Evolutionary conservation across 2,329 filamentous ascomycete species (phyloP).

Genomic region (Aspergillus costaricaensis): DNA sequence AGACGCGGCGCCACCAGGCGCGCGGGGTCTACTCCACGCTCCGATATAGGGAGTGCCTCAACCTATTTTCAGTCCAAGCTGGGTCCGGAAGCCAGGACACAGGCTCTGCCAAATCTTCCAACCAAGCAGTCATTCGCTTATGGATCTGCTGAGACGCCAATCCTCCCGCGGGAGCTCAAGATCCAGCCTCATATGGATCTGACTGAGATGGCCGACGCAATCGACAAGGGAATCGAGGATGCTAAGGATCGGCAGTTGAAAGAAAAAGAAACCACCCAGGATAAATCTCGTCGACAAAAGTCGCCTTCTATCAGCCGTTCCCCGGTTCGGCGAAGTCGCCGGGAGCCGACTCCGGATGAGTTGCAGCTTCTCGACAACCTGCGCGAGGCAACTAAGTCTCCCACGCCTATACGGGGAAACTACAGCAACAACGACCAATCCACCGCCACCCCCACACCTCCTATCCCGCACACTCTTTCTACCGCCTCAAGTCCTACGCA

Average conservation of each 20-base stretch:
- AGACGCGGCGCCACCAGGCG: constrained; percentile 26
- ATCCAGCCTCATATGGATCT: constrained; percentile 33
- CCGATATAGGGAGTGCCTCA: constrained; percentile 15
- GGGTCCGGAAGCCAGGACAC: constrained; percentile 24
- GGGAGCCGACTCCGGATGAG: constrained; percentile 39
- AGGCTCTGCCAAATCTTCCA: constrained; percentile 39
- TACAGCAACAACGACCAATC: constrained; percentile 19
- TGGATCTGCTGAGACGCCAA: constrained; percentile 39
- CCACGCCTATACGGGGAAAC: constrained; percentile 15
- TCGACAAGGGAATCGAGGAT: constrained; percentile 34
- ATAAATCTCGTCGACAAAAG: constrained; percentile 12
- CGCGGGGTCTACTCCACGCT: constrained; percentile 13
- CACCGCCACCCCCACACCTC: constrained; percentile 38
- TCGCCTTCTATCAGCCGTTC: constrained; percentile 19
- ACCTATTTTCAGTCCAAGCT: constrained; percentile 18
- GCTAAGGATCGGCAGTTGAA: constrained; percentile 27
- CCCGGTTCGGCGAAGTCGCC: constrained; percentile 25
- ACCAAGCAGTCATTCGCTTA: constrained; percentile 45
- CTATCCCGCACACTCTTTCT: constrained; percentile 36
- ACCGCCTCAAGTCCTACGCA: constrained; percentile 33
- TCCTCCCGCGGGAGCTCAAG: constrained; percentile 38
- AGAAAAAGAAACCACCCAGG: constrained; percentile 12
- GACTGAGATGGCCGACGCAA: constrained; percentile 34
- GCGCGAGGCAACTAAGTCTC: constrained; percentile 28
- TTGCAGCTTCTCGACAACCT: constrained; percentile 33